Evolutionary conservation across 2,329 filamentous ascomycete species (phyloP), one percentile per base, ranked within the genome.

Genomic region (Clarireedia homoeocarpa): DNA sequence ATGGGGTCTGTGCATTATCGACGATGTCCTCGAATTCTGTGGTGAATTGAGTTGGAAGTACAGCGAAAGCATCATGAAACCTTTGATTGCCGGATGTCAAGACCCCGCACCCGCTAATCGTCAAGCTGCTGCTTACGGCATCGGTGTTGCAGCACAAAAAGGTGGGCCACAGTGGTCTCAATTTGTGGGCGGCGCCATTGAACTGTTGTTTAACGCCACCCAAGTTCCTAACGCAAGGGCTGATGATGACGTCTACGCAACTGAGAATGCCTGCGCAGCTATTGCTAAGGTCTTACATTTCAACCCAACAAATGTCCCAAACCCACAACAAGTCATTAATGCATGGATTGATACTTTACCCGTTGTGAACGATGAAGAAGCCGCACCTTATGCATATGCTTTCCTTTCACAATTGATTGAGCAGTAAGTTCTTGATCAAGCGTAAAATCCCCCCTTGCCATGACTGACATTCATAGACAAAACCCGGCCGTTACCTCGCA

Each of bases 1-100:
- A 71, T 99, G 94, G 94, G 92, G 91, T n/a, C 81, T 99, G 53
- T 99, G 94, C 76, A 96, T 99, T 65, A 90, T 96, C 78, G 94
- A 99, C 68, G 94, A 99, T 70, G 92, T 99, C 38, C 81, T 99
- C 38, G 94, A 99, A 71, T 99, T 97, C 76, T 97, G 91, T 70
- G 91, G 92, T 0, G 81, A 86, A 0, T 85, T 95, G 64, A 95
- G 89, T 65, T 92, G 87, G 77, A 84, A 86, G 62, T 99, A 95
- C 70, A 85, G 86, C 67, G 82, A 85, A 63, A 85, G 91, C 67
- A 96, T 99, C 65, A 84, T 91, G 20, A 84, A 91, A 66, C 91
- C 94, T 10, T 81, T 99, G 40, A 79, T 95, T 47, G 84, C 88
- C 58, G 94, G 94, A 46, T 89, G 96, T 76, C 83, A 83, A 65